Conservation (phyloP, 1,284 basidiomycete species). For the Hortiboletus rubellus region DNA sequence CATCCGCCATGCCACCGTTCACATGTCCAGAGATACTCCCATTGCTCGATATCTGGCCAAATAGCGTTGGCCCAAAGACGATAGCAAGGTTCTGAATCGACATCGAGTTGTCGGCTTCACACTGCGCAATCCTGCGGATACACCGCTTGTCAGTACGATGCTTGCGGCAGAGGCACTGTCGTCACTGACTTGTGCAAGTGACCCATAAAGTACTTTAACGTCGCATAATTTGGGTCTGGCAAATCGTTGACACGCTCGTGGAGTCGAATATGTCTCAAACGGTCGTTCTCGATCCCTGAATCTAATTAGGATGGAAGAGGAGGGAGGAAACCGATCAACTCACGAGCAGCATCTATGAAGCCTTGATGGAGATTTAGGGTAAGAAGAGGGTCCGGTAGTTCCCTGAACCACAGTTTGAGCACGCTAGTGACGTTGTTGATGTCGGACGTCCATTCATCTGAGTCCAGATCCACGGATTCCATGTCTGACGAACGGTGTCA, state of each 20-base stretch:
- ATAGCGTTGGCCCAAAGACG: constrained; percentile 95
- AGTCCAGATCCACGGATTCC: constrained; percentile 80
- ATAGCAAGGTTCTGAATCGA: constrained; percentile 91
- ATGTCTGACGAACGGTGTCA: constrained; percentile 58
- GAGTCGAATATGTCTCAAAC: constrained; percentile 89
- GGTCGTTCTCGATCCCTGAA: constrained; percentile 89
- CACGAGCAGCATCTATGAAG: constrained; percentile 95
- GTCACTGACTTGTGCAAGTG: constrained; percentile 78
- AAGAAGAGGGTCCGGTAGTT: constrained; percentile 92
- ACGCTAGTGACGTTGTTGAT: constrained; percentile 96
- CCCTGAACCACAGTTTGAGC: constrained; percentile 95
- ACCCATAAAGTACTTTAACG: constrained; percentile 93
- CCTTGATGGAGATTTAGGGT: constrained; percentile 84
- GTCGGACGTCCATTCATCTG: constrained; percentile 89
- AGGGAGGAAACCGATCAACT: constrained; percentile 36
- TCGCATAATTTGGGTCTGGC: constrained; percentile 97
- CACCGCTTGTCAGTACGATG: constrained; percentile 8
- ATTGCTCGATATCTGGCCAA: constrained; percentile 52
- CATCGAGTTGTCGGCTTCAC: constrained; percentile 88
- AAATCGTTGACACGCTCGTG: constrained; percentile 98
- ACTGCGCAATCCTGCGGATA: constrained; percentile 63
- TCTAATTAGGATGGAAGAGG: constrained; percentile 7
- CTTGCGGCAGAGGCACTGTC: not conserved
- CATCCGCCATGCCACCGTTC: constrained; percentile 52
- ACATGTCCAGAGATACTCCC: constrained; percentile 49